These are phyloP conservation scores for Candida easanensis DNA, from an alignment of 805 yeast species.

Conservation along the genomic window DNA sequence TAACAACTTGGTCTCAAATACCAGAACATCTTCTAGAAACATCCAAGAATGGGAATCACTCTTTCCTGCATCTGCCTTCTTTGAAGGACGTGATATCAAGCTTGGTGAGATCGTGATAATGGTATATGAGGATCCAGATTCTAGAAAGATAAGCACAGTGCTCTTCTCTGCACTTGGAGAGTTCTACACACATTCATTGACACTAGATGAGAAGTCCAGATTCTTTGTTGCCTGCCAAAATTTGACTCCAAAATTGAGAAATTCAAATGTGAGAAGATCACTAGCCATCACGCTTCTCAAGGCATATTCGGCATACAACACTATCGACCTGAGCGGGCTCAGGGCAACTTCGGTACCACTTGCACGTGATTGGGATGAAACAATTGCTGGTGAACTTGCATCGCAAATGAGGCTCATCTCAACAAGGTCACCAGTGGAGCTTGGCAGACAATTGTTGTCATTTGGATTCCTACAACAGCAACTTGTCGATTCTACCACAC, in stretches of 20 bases:
- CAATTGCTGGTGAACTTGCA: conserved; percentile 80
- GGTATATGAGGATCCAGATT: conserved; percentile 46
- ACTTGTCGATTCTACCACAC: conserved; percentile 45
- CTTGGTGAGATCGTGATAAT: conserved; percentile 44
- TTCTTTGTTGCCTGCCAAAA: conserved; percentile 81
- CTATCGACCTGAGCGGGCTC: conserved; percentile 15
- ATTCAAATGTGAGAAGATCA: conserved; percentile 65
- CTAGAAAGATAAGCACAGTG: conserved; percentile 49
- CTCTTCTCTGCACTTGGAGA: conserved; percentile 67
- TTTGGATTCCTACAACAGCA: conserved; percentile 56
- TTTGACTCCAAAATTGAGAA: conserved; percentile 44
- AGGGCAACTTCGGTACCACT: conserved; percentile 8
- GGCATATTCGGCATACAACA: conserved; percentile 57
- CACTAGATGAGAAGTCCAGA: conserved; percentile 56
- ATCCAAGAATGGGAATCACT: conserved; percentile 39
- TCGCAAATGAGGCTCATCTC: conserved; percentile 56
- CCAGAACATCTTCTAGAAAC: conserved; percentile 19
- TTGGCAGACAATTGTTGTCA: conserved; percentile 56
- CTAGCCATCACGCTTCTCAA: conserved; percentile 73
- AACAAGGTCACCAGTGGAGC: conserved; percentile 48
- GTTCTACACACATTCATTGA: conserved; percentile 53
- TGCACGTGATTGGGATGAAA: conserved; percentile 63
- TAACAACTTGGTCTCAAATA: conserved; percentile 19
- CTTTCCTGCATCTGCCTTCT: conserved; percentile 50
- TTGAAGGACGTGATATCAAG: conserved; percentile 46